A percentile compares a stretch with the other conserved stretches of the same genome.
phyloP scores from a whole-genome alignment of 1,284 basidiomycete species.

The Cystobasidium pallidum region DNA sequence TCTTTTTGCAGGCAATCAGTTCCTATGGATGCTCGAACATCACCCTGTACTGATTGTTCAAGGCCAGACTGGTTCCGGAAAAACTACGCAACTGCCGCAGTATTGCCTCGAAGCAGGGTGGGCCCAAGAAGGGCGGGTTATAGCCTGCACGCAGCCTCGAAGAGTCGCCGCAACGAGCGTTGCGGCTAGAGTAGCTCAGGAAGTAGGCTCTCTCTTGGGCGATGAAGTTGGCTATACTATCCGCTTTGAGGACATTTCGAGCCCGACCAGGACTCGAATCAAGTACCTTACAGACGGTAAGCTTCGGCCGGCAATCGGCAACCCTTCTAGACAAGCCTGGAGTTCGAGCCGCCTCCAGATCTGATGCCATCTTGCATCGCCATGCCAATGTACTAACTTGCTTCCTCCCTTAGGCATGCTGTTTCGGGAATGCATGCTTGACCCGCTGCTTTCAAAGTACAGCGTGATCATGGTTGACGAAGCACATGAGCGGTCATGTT shows the following conservation, averaged over 20 bases:
- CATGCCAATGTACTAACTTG: neutral
- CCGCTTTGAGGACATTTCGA: conserved; percentile 57
- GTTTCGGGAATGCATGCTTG: conserved; percentile 52
- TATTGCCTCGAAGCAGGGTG: conserved; percentile 85
- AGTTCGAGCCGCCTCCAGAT: too few relatives aligned
- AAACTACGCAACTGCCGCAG: conserved; percentile 96
- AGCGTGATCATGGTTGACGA: conserved; percentile 59
- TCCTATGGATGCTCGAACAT: conserved; percentile 81
- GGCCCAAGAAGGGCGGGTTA: conserved; percentile 74
- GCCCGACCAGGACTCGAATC: conserved; percentile 55
- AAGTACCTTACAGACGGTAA: conserved; percentile 54
- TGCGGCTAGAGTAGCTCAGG: conserved; percentile 56
- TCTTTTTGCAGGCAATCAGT: conserved; percentile 66
- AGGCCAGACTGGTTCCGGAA: conserved; percentile 95
- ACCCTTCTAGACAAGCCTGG: too few relatives aligned
- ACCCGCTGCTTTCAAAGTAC: conserved; percentile 49
- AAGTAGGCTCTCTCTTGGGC: conserved; percentile 63
- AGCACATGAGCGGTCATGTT: conserved; percentile 58
- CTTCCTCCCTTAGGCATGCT: conserved; percentile 49
- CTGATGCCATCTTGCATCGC: too few relatives aligned
- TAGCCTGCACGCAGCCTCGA: conserved; percentile 57
- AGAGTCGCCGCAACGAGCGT: conserved; percentile 56
- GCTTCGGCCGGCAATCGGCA: neutral
- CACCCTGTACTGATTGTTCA: conserved; percentile 84
- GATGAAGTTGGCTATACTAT: conserved; percentile 68